phyloP scores from a whole-genome alignment of 1,284 basidiomycete genomes.

The Leccinum griseonigrum region DNA sequence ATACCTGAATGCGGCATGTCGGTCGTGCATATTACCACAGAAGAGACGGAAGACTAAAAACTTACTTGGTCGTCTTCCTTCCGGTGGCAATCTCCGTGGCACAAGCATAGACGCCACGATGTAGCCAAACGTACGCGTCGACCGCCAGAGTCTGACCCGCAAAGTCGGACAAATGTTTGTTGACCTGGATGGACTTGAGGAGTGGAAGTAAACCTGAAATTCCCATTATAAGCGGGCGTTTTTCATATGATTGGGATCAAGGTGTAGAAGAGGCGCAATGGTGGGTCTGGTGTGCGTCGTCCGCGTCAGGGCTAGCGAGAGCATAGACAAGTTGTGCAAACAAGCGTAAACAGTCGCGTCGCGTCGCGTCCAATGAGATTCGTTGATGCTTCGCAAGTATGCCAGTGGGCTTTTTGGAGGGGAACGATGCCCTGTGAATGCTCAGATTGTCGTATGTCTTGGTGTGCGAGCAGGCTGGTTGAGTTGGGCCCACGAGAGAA shows the following conservation, averaged over 20 bases:
- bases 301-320: conserved; percentile 2
- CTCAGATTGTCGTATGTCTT: no score
- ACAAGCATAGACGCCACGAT: conserved; percentile 90
- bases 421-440: neutral
- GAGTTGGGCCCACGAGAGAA: no score
- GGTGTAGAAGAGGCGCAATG: conserved; percentile 4
- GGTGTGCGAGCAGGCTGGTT: no score
- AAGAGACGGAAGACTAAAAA: conserved; percentile 7
- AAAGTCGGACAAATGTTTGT: conserved; percentile 78
- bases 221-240: conserved; percentile 58
- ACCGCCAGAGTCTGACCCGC: conserved; percentile 79
- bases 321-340: conserved; percentile 17
- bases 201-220: conserved; percentile 93
- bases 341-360: conserved; percentile 30
- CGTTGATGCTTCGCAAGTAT: neutral
- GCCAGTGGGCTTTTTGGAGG: neutral
- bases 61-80: conserved; percentile 78
- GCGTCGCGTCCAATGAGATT: conserved; percentile 26
- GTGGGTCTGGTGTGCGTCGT: neutral
- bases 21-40: neutral
- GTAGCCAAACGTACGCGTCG: conserved; percentile 97
- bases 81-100: conserved; percentile 89
- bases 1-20: conserved; percentile 56
- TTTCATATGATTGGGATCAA: conserved; percentile 3
- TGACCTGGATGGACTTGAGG: conserved; percentile 86